These are phyloP conservation scores for Neocucurbitaria cava DNA, from an alignment of 2,329 filamentous ascomycete genomes.

Conservation along the genomic window DNA sequence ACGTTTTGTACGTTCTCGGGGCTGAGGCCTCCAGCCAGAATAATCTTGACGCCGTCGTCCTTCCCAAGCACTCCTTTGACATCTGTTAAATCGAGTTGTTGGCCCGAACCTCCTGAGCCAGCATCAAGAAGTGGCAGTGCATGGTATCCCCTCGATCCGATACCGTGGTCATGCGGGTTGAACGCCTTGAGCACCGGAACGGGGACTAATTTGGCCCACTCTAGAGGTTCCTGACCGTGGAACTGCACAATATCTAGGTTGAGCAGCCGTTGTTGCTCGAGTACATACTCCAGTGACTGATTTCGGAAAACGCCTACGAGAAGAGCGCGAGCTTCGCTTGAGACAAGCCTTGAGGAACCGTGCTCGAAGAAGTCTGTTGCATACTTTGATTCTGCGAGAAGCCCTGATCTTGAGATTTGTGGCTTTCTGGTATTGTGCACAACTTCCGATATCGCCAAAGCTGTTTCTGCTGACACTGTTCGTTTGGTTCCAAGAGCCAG, in stretches of 20 bases:
- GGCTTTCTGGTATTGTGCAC: conserved; percentile 66
- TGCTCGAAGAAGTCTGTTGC: conserved; percentile 76
- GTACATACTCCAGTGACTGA: conserved; percentile 81
- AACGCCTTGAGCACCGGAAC: conserved; percentile 92
- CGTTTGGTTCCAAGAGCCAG: conserved; percentile 82
- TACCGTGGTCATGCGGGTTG: conserved; percentile 73
- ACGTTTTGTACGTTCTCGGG: conserved; percentile 77
- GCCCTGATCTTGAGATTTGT: conserved; percentile 20
- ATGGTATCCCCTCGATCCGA: conserved; percentile 81
- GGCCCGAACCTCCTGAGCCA: conserved; percentile 80
- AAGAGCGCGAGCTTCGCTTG: conserved; percentile 68
- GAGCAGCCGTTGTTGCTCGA: conserved; percentile 78
- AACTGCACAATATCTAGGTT: conserved; percentile 89
- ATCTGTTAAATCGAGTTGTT: conserved; percentile 73
- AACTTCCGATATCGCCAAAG: conserved; percentile 78
- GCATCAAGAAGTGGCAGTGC: conserved; percentile 85
- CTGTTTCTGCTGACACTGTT: conserved; percentile 78
- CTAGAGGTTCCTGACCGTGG: conserved; percentile 88
- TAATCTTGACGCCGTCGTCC: conserved; percentile 74
- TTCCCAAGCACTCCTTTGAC: conserved; percentile 71
- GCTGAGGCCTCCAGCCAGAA: conserved; percentile 85
- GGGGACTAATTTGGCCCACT: conserved; percentile 89
- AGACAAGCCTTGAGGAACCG: conserved; percentile 54
- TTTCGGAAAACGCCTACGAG: conserved; percentile 95
- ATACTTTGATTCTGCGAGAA: conserved; percentile 37